Conservation (phyloP, 2,329 filamentous ascomycete genomes). For the Hypoxylon sp. region DNA sequence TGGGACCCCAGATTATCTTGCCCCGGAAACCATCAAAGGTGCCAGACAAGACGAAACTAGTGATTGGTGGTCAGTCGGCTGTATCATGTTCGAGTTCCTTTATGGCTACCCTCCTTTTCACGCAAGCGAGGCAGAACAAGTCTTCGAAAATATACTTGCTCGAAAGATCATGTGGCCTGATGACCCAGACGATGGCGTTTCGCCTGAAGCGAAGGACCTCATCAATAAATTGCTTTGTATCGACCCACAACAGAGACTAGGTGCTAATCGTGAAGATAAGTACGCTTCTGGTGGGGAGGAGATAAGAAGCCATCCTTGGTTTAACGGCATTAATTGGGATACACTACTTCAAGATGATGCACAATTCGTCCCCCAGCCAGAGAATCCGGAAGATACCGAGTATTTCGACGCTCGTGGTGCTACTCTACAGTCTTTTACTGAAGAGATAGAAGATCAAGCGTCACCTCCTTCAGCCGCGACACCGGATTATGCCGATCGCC, state of each 20-base stretch:
- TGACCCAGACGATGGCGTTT: constrained; percentile 82
- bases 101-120: constrained; percentile 96
- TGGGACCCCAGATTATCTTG: constrained; percentile 96
- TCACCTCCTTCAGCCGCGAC: constrained; percentile 81
- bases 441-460: constrained; percentile 92
- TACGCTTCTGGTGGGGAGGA: constrained; percentile 89
- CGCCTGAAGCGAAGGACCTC: constrained; percentile 90
- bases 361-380: constrained; percentile 91
- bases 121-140: constrained; percentile 87
- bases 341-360: constrained; percentile 94
- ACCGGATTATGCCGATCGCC: constrained; percentile 86
- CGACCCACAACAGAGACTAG: constrained; percentile 85
- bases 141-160: constrained; percentile 95
- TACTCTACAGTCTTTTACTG: constrained; percentile 90
- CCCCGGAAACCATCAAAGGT: constrained; percentile 96
- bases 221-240: constrained; percentile 93
- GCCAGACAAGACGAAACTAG: constrained; percentile 97
- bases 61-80: constrained; percentile 99
- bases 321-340: constrained; percentile 88
- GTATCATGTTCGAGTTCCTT: constrained; percentile 96
- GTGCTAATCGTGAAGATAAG: constrained; percentile 87
- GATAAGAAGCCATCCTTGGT: constrained; percentile 92
- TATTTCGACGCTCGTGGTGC: constrained; percentile 96
- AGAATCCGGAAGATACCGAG: constrained; percentile 97
- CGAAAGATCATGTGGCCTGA: constrained; percentile 94